Percentiles rank a stretch among this genome's conserved stretches.
These are phyloP conservation scores for Ottelia alismoides DNA, from an alignment of 106 monocot genomes.

Conservation along the genomic window DNA sequence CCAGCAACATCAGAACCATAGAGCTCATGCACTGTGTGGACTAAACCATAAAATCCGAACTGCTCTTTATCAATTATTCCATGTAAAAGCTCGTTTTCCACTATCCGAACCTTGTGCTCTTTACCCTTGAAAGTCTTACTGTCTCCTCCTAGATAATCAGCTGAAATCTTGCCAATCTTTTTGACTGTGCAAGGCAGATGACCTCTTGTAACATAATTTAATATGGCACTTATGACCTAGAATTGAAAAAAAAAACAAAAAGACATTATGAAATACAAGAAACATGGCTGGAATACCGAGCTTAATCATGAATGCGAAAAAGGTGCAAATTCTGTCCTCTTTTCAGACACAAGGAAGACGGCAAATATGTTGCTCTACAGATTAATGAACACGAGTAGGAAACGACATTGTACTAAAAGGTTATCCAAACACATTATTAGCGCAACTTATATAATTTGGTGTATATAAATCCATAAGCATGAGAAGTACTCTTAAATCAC, in stretches of 20 bases:
- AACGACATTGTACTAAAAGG: too few relatives aligned
- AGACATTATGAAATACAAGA: too few relatives aligned
- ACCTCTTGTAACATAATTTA: constrained; percentile 58
- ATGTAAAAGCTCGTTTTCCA: constrained; percentile 78
- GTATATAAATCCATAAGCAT: too few relatives aligned
- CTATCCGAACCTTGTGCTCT: constrained; percentile 5
- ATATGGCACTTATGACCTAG: constrained; percentile 77
- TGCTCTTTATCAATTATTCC: constrained; percentile 97
- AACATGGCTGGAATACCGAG: too few relatives aligned
- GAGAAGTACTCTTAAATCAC: constrained; percentile 11
- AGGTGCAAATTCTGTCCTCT: too few relatives aligned
- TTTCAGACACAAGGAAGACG: too few relatives aligned
- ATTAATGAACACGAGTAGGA: too few relatives aligned
- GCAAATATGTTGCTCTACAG: too few relatives aligned
- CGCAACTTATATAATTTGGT: too few relatives aligned
- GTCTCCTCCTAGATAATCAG: constrained; percentile 59
- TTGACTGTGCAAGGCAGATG: constrained; percentile 57
- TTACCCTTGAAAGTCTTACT: constrained; percentile 7
- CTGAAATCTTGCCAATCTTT: constrained; percentile 53
- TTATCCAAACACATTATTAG: too few relatives aligned
- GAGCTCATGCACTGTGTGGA: constrained; percentile 88
- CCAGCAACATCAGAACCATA: constrained; percentile 90
- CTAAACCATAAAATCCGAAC: constrained; percentile 83
- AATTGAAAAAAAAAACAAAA: too few relatives aligned
- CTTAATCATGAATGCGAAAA: too few relatives aligned